A percentile compares a stretch with the other conserved stretches of the same genome.
Evolutionary conservation across 1,284 basidiomycete species (phyloP).

Genomic region (Termitomyces sp.): DNA sequence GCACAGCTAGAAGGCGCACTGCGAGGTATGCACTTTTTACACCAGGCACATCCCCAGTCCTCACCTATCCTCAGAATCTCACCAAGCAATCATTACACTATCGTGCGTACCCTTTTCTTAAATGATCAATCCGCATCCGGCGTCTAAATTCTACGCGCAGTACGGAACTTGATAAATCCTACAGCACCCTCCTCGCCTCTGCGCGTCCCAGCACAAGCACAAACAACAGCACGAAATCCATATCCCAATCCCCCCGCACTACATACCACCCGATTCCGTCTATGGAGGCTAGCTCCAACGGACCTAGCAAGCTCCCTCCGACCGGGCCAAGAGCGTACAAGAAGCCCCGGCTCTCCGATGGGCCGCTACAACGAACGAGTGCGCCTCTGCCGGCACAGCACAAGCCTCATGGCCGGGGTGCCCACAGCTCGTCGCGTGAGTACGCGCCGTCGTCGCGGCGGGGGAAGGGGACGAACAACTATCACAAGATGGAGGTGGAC

Average conservation of each 20-base stretch:
- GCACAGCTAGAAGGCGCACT: conserved; percentile 65
- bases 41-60: conserved; percentile 5
- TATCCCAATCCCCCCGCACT: conserved; percentile 37
- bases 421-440: conserved; percentile 20
- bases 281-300: conserved; percentile 18
- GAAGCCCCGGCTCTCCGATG: conserved; percentile 64
- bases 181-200: conserved; percentile 49
- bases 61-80: conserved; percentile 51
- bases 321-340: conserved; percentile 75
- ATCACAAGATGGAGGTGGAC: conserved; percentile 55
- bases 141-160: conserved; percentile 26
- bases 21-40: conserved; percentile 46
- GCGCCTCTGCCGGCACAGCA: conserved; percentile 30
- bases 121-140: conserved; percentile 1
- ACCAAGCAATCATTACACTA: conserved; percentile 59
- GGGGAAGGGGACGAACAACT: conserved; percentile 28
- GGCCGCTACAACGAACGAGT: conserved; percentile 4
- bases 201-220: conserved; percentile 36
- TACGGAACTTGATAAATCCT: conserved; percentile 66
- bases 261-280: conserved; percentile 28
- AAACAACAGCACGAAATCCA: conserved; percentile 29
- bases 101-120: conserved; percentile 46
- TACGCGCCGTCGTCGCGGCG: conserved; percentile 20
- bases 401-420: conserved; percentile 14
- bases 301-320: conserved; percentile 50